phyloP scores from a whole-genome alignment of 1,284 basidiomycete genomes.

The Neolentinus lepideus region DNA sequence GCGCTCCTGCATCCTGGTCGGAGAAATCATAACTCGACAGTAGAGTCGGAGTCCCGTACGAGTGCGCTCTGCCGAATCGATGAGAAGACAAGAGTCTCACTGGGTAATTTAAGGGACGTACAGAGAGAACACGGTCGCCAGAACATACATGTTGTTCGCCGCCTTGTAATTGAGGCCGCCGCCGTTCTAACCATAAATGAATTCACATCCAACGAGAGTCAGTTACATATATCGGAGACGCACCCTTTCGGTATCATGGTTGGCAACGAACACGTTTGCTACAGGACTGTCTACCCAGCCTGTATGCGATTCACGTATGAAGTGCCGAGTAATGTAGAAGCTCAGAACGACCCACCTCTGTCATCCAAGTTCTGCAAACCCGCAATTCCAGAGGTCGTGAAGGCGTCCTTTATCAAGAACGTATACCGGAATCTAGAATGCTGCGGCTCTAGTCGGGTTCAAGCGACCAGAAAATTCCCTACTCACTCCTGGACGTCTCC shows the following conservation, averaged over 20 bases:
- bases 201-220: neutral
- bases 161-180: constrained; percentile 51
- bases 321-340: neutral
- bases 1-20: constrained; percentile 43
- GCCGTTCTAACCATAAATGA: constrained; percentile 32
- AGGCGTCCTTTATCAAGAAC: constrained; percentile 35
- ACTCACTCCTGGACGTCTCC: constrained; percentile 23
- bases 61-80: constrained; percentile 32
- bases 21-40: constrained; percentile 55
- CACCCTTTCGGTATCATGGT: constrained; percentile 67
- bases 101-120: neutral
- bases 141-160: constrained; percentile 54
- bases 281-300: constrained; percentile 48
- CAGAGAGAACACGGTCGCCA: constrained; percentile 57
- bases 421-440: constrained; percentile 25
- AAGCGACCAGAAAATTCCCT: too few relatives aligned
- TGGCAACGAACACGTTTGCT: constrained; percentile 63
- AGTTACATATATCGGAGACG: constrained; percentile 10
- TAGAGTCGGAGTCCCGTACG: constrained; percentile 60
- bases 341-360: constrained; percentile 27
- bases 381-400: constrained; percentile 43
- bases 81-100: neutral
- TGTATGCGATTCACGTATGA: constrained; percentile 12
- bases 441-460: too few relatives aligned
- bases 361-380: constrained; percentile 48